Evolutionary conservation across 352 stramenopile genomes (phyloP).

Genomic region (Peronospora destructor): DNA sequence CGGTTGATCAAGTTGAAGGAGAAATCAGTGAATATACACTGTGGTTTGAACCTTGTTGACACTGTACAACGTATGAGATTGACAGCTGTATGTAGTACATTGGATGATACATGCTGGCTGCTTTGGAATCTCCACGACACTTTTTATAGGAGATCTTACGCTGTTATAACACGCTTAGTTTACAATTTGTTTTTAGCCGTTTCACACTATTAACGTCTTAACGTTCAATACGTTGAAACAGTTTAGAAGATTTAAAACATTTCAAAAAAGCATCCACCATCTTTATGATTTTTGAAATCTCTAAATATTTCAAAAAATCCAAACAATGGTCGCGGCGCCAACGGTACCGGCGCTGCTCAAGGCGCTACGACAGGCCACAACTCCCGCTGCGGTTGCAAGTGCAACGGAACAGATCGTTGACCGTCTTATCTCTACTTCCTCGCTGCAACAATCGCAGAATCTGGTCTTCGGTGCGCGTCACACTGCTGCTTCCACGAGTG

Average conservation of each 20-base stretch:
- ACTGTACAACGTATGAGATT: no score
- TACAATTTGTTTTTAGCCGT: no score
- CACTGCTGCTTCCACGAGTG: background rate
- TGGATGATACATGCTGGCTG: no score
- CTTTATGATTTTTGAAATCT: no score
- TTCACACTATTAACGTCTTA: no score
- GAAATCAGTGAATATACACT: no score
- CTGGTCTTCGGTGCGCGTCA: constrained; percentile 24
- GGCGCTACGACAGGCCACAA: constrained; percentile 22
- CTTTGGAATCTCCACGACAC: no score
- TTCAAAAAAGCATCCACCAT: background rate
- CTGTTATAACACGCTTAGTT: no score
- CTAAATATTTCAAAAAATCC: background rate
- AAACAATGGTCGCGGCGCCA: constrained; percentile 3
- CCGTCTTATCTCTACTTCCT: constrained; percentile 19
- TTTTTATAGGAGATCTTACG: no score
- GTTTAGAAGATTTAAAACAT: background rate
- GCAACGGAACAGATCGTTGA: constrained; percentile 22
- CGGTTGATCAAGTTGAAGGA: constrained; percentile 19
- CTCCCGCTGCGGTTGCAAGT: background rate
- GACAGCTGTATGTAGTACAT: no score
- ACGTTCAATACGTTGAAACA: background rate
- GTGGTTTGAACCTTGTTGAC: no score
- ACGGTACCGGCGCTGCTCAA: constrained; percentile 16
- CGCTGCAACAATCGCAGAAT: constrained; percentile 24